These are phyloP conservation scores for Dioscorea zingiberensis DNA, from an alignment of 106 monocot genomes.

Conservation along the genomic window DNA sequence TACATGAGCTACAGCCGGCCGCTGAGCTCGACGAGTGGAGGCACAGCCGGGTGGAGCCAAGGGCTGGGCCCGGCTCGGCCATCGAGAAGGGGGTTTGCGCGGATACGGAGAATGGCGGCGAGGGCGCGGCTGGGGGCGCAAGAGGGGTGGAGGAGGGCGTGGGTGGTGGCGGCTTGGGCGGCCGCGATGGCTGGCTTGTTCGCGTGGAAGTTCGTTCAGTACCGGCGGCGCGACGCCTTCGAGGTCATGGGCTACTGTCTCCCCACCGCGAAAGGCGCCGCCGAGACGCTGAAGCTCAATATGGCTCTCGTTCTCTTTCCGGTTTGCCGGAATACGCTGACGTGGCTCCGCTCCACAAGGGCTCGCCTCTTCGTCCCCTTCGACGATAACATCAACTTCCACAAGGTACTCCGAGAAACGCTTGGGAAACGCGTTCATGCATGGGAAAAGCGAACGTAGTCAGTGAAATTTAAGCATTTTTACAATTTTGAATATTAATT, in stretches of 20 bases:
- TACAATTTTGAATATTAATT: no score
- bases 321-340: constrained; percentile 85
- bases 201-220: constrained; percentile 80
- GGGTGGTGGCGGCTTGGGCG: constrained; percentile 64
- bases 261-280: constrained; percentile 77
- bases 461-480: no score
- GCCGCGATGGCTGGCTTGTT: constrained; percentile 60
- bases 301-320: constrained; percentile 86
- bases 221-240: constrained; percentile 47
- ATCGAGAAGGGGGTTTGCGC: background rate
- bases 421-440: background rate
- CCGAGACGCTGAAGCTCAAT: constrained; percentile 91
- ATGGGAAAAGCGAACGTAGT: no score
- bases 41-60: constrained; percentile 37
- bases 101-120: background rate
- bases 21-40: constrained; percentile 45
- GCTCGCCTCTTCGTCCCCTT: constrained; percentile 80
- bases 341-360: constrained; percentile 82
- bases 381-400: constrained; percentile 91
- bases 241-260: constrained; percentile 85
- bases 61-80: background rate
- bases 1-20: constrained; percentile 82
- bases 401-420: constrained; percentile 79
- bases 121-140: constrained; percentile 10
- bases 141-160: constrained; percentile 61